Percentiles rank a stretch among this genome's conserved stretches.
These are phyloP conservation scores for Graphiopsis chlorocephala DNA, from an alignment of 2,329 filamentous ascomycete genomes.

Conservation along the genomic window DNA sequence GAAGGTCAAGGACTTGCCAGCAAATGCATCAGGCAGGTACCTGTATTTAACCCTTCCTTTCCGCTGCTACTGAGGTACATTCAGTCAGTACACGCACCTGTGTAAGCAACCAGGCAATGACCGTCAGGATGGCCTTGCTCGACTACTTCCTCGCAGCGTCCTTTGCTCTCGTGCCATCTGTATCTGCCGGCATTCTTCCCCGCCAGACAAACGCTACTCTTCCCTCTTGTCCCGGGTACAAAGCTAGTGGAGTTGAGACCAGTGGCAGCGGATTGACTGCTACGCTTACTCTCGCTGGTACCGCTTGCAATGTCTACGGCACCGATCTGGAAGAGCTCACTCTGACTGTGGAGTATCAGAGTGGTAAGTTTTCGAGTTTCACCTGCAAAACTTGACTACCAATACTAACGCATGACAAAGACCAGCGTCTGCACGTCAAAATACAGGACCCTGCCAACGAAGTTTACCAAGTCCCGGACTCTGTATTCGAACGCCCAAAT, in stretches of 20 bases:
- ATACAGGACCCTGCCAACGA: conserved; percentile 68
- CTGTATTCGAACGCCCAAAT: conserved; percentile 61
- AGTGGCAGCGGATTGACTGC: conserved; percentile 61
- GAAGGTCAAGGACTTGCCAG: not conserved
- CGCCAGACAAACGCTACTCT: conserved; percentile 9
- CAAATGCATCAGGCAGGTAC: not conserved
- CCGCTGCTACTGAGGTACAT: conserved; percentile 4
- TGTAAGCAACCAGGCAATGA: not conserved
- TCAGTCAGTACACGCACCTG: not conserved
- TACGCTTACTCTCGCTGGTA: conserved; percentile 65
- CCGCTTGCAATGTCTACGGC: conserved; percentile 61
- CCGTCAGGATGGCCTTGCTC: not conserved
- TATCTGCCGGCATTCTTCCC: conserved; percentile 1
- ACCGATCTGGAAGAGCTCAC: conserved; percentile 56
- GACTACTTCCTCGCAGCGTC: not conserved
- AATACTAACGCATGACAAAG: conserved; percentile 18
- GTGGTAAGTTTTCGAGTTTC: conserved; percentile 41
- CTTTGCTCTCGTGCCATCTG: not conserved
- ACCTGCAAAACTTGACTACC: not conserved
- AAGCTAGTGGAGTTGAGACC: conserved; percentile 57
- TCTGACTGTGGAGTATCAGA: conserved; percentile 61
- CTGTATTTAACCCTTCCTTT: conserved; percentile 3
- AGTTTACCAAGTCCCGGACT: conserved; percentile 72
- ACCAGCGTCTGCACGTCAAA: conserved; percentile 65
- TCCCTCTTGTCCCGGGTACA: conserved; percentile 63